Percentiles rank a stretch among this genome's conserved stretches.
phyloP scores from a whole-genome alignment of 441 rosid species.

The Adansonia gregorii region DNA sequence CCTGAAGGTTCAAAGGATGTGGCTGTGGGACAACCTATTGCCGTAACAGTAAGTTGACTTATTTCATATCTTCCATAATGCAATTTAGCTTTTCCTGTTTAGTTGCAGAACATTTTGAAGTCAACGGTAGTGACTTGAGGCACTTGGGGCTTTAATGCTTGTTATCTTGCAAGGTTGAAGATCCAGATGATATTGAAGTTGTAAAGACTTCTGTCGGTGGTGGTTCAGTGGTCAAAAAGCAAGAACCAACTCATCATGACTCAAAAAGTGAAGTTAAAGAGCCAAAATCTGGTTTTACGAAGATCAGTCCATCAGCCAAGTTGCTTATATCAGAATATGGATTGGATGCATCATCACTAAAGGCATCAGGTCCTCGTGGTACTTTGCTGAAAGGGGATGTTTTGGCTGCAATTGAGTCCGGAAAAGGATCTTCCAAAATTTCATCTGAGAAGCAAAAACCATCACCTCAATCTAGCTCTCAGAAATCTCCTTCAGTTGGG shows the following conservation, averaged over 20 bases:
- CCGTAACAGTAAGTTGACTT: conserved; percentile 50
- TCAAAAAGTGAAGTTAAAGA: conserved; percentile 45
- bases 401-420: conserved; percentile 76
- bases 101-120: background rate
- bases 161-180: conserved; percentile 79
- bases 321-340: conserved; percentile 77
- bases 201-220: conserved; percentile 58
- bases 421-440: conserved; percentile 57
- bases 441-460: conserved; percentile 50
- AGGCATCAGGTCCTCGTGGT: conserved; percentile 82
- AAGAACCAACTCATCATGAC: conserved; percentile 47
- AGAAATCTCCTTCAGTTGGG: conserved; percentile 41
- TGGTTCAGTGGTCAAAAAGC: conserved; percentile 51
- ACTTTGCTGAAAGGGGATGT: conserved; percentile 92
- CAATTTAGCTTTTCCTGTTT: conserved; percentile 11
- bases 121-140: background rate
- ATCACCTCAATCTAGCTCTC: conserved; percentile 41
- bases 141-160: conserved; percentile 30
- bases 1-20: conserved; percentile 77
- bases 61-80: background rate
- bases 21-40: conserved; percentile 73
- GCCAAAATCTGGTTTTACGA: conserved; percentile 55
- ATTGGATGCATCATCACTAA: conserved; percentile 72
- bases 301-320: conserved; percentile 93
- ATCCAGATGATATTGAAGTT: conserved; percentile 67